Base-by-base conservation (phyloP, 225 moss, liverwort and hornwort genomes). In the Lunularia cruciata region DNA sequence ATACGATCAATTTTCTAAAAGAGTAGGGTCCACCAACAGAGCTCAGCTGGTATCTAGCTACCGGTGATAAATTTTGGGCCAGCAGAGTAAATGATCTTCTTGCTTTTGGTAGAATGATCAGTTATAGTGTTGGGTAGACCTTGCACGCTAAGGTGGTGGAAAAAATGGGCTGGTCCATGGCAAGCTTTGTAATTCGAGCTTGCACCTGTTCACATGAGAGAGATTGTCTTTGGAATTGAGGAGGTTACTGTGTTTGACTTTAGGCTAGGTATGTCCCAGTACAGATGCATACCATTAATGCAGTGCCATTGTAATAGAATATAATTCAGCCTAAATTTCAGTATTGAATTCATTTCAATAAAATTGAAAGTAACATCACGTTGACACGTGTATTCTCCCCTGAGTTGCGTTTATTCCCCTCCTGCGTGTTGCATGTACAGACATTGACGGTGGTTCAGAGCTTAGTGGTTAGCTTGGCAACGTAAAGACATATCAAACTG, bases 281-380 rank as follows among this genome's bases (percentile, higher is more conserved):
- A 71, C 59, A 65, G 67, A 70, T 67, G 77, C 74, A 65, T 76
- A 47, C 71, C 67, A 31, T 47, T 51, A 72, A 51, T 73, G 57
- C 73, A 81, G 58, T 73, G 57, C 73, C 76, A 73, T 81, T 81
- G 72, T 76, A 76, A 73, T 81, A 81, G 81, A 81, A 69, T 81
- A 76, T 76, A 71, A 56, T 70, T 71, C 33, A 72, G 60, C 67
- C 65, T 65, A 72, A 52, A 81, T 73, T 65, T 72, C 47, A 69
- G 76, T 77, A 68, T 77, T 60, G 81, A 81, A 81, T 71, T 81
- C 69, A 77, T 81, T 72, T 69, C 69, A 76, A 81, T 81, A 80
- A 81, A 81, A 47, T 73, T 15, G 60, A 60, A 48, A 64, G 63
- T 56, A 78, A 77, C 66, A 47, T 72, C 72, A 72, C 51, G 48